Conservation (phyloP, 768 basidiomycete species). For the Boletus tomentosulus region DNA sequence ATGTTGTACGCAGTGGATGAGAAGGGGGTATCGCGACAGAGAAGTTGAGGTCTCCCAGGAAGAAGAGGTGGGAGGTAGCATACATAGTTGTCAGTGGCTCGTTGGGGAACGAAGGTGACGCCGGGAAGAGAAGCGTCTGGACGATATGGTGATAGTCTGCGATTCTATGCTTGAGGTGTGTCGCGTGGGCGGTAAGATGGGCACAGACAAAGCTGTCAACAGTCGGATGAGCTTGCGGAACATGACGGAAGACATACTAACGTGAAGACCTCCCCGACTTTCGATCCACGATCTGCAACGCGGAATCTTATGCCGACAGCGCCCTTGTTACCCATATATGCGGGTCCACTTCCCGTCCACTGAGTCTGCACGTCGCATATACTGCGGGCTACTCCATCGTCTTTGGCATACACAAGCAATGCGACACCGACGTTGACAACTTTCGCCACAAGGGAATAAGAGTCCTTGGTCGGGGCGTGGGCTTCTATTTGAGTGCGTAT, state of each 20-base stretch:
- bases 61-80: slow-evolving; percentile 84
- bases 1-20: slow-evolving; percentile 41
- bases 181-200: slow-evolving; percentile 82
- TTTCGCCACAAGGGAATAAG: slow-evolving; percentile 74
- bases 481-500: slow-evolving; percentile 72
- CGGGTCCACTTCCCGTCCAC: slow-evolving; percentile 72
- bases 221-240: slow-evolving; percentile 1
- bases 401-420: slow-evolving; percentile 79
- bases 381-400: slow-evolving; percentile 57
- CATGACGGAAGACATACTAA: slow-evolving; percentile 38
- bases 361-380: slow-evolving; percentile 65
- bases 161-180: slow-evolving; percentile 60
- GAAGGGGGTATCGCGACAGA: slow-evolving; percentile 63
- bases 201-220: slow-evolving; percentile 78
- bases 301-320: slow-evolving; percentile 87
- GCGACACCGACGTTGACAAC: slow-evolving; percentile 86
- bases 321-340: slow-evolving; percentile 91
- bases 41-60: slow-evolving; percentile 94
- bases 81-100: slow-evolving; percentile 59
- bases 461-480: slow-evolving; percentile 66
- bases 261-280: slow-evolving; percentile 78
- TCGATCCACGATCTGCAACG: slow-evolving; percentile 50
- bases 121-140: slow-evolving; percentile 70
- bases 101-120: slow-evolving; percentile 39
- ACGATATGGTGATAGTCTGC: slow-evolving; percentile 82